Percentiles rank a stretch among this genome's conserved stretches.
phyloP scores from a whole-genome alignment of 768 basidiomycete species.

The Tulasnella sp. region DNA sequence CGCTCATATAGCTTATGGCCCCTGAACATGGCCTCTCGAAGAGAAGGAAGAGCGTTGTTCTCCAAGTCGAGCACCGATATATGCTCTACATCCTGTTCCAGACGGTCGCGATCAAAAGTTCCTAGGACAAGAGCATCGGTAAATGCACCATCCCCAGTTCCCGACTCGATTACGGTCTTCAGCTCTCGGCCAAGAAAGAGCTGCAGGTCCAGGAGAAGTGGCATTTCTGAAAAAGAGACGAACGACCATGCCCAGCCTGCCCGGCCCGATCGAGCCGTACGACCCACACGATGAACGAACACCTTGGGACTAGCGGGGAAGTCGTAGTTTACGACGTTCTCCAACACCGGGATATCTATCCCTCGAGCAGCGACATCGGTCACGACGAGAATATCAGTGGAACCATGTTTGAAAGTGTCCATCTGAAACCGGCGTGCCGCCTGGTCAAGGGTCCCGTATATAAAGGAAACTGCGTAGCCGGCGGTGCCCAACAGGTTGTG shows the following conservation, averaged over 20 bases:
- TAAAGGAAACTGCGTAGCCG: constrained; percentile 87
- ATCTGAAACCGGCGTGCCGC: constrained; percentile 83
- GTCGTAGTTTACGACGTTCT: constrained; percentile 97
- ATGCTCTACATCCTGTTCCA: constrained; percentile 85
- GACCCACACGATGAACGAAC: constrained; percentile 94
- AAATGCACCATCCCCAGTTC: constrained; percentile 54
- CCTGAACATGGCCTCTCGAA: constrained; percentile 79
- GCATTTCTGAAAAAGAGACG: constrained; percentile 77
- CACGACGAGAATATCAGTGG: constrained; percentile 82
- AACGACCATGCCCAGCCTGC: constrained; percentile 98
- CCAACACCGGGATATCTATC: constrained; percentile 93
- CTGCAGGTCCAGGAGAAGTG: constrained; percentile 87
- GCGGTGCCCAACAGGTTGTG: constrained; percentile 67
- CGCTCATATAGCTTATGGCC: constrained; percentile 94
- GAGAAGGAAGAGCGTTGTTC: constrained; percentile 58
- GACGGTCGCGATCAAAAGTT: constrained; percentile 67
- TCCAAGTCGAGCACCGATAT: constrained; percentile 59
- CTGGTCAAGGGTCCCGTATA: constrained; percentile 95
- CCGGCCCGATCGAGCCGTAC: constrained; percentile 92
- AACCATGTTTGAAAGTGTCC: constrained; percentile 78
- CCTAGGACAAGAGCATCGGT: constrained; percentile 74
- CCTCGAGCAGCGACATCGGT: constrained; percentile 98
- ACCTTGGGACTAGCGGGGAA: constrained; percentile 91
- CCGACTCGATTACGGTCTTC: constrained; percentile 43
- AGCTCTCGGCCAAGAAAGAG: constrained; percentile 84